Base-by-base conservation (phyloP, 1,284 basidiomycete species). In the Puccinia horiana region DNA sequence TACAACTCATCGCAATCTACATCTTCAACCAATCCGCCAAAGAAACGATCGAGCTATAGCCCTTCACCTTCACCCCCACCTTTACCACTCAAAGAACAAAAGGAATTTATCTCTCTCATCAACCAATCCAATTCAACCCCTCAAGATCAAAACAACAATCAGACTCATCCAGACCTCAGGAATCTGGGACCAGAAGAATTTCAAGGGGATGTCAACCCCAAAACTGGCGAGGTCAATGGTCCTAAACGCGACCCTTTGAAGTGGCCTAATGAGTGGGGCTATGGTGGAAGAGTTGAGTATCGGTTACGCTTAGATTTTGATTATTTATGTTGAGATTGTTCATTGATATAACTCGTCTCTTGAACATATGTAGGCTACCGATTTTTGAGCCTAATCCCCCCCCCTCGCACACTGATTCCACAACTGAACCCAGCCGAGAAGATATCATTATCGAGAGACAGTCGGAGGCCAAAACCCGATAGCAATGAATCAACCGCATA, bases 241-340 rank as follows among this genome's bases (percentile, higher is more conserved):
- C 90, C 90, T 0, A 90, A 90, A 86, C 87, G 87, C 26, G 90
- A 90, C 84, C 90, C 90, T 26, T 87, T 90, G 80, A 86, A 83
- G 40, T 86, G 86, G 84, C 84, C 85, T 47, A 83, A 84, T 65
- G 87, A 87, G 63, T 87, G 86, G 86, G 85, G 85, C 1, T 87
- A 85, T 69, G 86, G 85, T 20, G 87, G 87, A 0, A 83, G 86
- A 35, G 85, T 81, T 29, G 42, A 67, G 65, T 69, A 8, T 47
- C 58, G 16, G 32, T 61, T 26, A 4, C 1, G 11, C 58, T 61
- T 56, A 4, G 9, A 26, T 5, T 26, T 35, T 9, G 29, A 4
- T 35, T 61, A n/a, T 29, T 12, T 11, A 35, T 12, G 44, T 47
- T 35, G n/a, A 35, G 4, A 61, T 35, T 26, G 29, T 9, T 35